Conservation (phyloP, 1,284 basidiomycete species). For the Ceratobasidium papillatum region DNA sequence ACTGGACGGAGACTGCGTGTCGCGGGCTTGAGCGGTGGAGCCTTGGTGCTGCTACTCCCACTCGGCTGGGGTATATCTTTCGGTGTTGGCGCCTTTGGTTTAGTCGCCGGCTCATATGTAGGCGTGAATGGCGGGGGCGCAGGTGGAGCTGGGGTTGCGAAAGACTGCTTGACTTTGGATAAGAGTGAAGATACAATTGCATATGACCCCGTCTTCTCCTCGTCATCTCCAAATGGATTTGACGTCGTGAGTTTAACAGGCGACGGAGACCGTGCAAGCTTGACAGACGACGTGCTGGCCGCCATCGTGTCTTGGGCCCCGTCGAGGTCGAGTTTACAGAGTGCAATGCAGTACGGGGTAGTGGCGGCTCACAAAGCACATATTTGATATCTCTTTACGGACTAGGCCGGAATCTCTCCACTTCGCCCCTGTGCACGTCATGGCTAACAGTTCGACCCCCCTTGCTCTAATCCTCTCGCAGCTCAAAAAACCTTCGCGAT, state of each 20-base stretch:
- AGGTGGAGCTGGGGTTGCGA: slow-evolving; percentile 58
- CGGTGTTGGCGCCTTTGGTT: slow-evolving; percentile 55
- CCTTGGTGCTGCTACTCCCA: slow-evolving; percentile 53
- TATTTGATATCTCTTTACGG: not conserved
- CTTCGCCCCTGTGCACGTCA: not conserved
- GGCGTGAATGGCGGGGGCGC: slow-evolving; percentile 54
- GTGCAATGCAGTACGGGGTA: not conserved
- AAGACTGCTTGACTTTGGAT: slow-evolving; percentile 77
- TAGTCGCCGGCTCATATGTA: slow-evolving; percentile 54
- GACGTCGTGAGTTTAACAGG: slow-evolving; percentile 24
- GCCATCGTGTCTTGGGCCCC: not conserved
- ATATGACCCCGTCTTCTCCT: slow-evolving; percentile 82
- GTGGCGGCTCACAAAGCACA: not conserved
- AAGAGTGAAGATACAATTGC: slow-evolving; percentile 78
- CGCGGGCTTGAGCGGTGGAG: slow-evolving; percentile 57
- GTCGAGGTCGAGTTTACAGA: not conserved
- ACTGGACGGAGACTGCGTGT: slow-evolving; percentile 20
- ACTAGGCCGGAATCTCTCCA: not conserved
- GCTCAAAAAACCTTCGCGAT: no score
- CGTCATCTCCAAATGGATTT: slow-evolving; percentile 86
- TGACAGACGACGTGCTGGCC: not conserved
- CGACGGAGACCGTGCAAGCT: not conserved
- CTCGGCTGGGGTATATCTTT: slow-evolving; percentile 58
- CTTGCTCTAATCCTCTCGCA: not conserved
- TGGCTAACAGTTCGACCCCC: not conserved